phyloP scores from a whole-genome alignment of 2,329 filamentous ascomycete genomes.

The Cordyceps cateniannulata region DNA sequence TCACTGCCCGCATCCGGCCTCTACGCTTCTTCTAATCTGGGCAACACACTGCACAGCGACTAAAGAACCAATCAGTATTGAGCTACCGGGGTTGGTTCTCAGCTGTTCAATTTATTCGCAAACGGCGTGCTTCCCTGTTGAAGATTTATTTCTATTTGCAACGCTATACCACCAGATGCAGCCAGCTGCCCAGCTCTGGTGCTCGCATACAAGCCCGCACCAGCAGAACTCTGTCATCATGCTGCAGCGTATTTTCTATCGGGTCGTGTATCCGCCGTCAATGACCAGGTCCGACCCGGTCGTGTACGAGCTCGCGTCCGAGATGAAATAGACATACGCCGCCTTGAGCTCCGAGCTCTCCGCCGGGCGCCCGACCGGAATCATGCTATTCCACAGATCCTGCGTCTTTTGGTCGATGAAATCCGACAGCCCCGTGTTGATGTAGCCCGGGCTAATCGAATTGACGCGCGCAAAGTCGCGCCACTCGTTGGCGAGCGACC shows the following conservation, averaged over 20 bases:
- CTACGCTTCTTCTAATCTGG: too few species aligned
- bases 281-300: conserved; percentile 66
- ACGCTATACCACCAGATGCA: too few species aligned
- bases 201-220: too few species aligned
- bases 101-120: too few species aligned
- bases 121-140: too few species aligned
- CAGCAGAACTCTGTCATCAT: background rate
- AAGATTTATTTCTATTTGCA: too few species aligned
- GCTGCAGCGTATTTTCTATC: conserved; percentile 23
- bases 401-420: conserved; percentile 63
- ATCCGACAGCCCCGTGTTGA: conserved; percentile 60
- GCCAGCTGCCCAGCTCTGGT: too few species aligned
- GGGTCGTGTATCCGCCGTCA: conserved; percentile 60
- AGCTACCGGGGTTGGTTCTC: too few species aligned
- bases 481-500: conserved; percentile 56
- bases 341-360: conserved; percentile 65
- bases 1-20: too few species aligned
- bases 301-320: conserved; percentile 68
- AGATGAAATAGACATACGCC: conserved; percentile 71
- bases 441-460: conserved; percentile 61
- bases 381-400: conserved; percentile 67
- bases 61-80: too few species aligned
- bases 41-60: too few species aligned
- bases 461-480: conserved; percentile 61
- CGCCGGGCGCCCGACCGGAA: conserved; percentile 65